Evolutionary conservation across 2,329 filamentous ascomycete genomes (phyloP), one percentile per base, ranked within the genome.

Genomic region (Colletotrichum lindemuthianum): DNA sequence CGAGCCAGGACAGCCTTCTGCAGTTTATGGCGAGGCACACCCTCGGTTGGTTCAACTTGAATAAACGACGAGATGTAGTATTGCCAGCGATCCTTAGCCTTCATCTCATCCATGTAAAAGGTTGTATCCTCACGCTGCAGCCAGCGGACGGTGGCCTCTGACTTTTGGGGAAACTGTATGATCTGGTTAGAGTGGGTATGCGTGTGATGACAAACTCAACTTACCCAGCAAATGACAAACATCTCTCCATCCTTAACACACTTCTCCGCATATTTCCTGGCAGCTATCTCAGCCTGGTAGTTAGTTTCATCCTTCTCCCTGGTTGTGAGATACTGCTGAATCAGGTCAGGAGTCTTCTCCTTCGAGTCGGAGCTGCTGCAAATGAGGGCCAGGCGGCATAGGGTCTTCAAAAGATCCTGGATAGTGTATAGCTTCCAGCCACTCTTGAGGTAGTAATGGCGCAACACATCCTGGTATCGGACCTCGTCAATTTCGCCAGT

Each of bases 381-480:
- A n/a, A 87, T 87, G 15, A 93, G 84, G 32, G 91, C 93, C 63
- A 94, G 90, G 63, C 93, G 91, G 63, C 91, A 90, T 43, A 97
- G 86, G 1, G 90, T 90, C 73, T 89, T 89, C 57, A 98, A 86
- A 36, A 97, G 88, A 74, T 97, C 94, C 73, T 96, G 92, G 68
- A 98, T 89, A 5, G 92, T 94, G 80, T 98, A 99, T 43, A 98
- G 80, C 72, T 93, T 93, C 91, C 95, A 99, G 7, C 96, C 96
- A 69, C 89, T 91, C 73, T 91, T 90, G 63, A 98, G 84, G 75
- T 97, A 99, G 79, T 93, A 97, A 69, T 94, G 92, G 32, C 96
- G 91, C 60, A 99, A 84, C 6, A 93, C 91, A 72, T 98, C 94
- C 76, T 98, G 95, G 70, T 97, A 92, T 36, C 92, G 89, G 57